phyloP scores from a whole-genome alignment of 257 asterid genomes.

The Solanum infundibuliforme region DNA sequence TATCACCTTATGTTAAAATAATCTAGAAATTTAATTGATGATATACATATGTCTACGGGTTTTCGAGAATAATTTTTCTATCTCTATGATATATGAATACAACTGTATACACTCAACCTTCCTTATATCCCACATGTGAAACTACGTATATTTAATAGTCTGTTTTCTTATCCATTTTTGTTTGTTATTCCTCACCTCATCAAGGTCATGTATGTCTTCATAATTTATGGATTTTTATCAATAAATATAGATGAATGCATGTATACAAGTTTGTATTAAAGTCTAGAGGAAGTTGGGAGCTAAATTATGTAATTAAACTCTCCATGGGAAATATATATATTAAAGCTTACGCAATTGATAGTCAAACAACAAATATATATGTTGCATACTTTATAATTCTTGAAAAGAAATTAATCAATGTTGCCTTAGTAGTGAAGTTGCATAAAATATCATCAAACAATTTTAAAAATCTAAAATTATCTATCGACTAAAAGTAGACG shows the following conservation, averaged over 20 bases:
- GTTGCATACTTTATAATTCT: not conserved
- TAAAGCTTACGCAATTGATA: not conserved
- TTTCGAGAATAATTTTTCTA: not conserved
- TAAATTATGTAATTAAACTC: not conserved
- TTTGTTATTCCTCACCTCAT: not conserved
- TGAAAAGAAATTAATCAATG: not conserved
- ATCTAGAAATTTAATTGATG: not conserved
- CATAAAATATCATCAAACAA: not conserved
- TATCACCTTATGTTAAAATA: not conserved
- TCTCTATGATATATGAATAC: not conserved
- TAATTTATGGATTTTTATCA: not conserved
- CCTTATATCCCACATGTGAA: not conserved
- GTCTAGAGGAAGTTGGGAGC: not conserved
- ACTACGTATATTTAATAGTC: not conserved
- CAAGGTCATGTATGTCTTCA: not conserved
- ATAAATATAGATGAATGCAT: not conserved
- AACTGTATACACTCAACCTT: not conserved
- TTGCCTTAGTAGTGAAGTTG: not conserved
- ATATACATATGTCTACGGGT: fast-evolving
- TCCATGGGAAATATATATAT: not conserved
- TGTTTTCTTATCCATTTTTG: not conserved
- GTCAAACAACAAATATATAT: not conserved
- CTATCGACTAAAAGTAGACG: not conserved
- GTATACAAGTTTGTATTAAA: not conserved
- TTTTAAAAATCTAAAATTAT: not conserved